Percentiles rank a stretch among this genome's conserved stretches.
Conservation (phyloP, 805 yeast genomes). For the Sungouiozyma ichnusensis region DNA sequence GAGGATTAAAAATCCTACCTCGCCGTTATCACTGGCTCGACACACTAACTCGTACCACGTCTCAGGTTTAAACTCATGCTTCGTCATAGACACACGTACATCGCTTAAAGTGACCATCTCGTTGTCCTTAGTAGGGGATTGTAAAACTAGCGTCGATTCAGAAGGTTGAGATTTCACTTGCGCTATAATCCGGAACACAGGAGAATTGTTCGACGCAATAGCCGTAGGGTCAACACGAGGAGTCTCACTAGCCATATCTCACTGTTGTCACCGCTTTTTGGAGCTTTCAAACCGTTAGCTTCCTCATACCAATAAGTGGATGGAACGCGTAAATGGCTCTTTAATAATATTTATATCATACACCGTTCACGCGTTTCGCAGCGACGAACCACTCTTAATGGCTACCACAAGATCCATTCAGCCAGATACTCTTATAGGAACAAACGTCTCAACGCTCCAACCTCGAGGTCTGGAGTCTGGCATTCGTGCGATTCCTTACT, state of each 20-base stretch:
- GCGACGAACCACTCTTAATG: too few relatives aligned
- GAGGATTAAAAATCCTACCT: constrained; percentile 24
- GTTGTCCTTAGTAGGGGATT: constrained; percentile 20
- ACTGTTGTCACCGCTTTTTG: too few relatives aligned
- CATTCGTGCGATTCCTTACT: too few relatives aligned
- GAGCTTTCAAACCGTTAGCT: too few relatives aligned
- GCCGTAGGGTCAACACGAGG: constrained; percentile 27
- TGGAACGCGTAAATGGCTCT: neutral
- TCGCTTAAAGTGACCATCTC: constrained; percentile 22
- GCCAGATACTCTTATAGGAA: too few relatives aligned
- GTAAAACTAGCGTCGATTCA: constrained; percentile 17
- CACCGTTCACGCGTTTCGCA: neutral
- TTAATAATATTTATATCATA: too few relatives aligned
- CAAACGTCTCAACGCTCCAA: too few relatives aligned
- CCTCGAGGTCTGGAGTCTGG: too few relatives aligned
- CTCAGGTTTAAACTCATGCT: constrained; percentile 18
- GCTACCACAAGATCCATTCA: too few relatives aligned
- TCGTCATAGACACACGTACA: constrained; percentile 18
- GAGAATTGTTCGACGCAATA: constrained; percentile 14
- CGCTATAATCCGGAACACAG: constrained; percentile 27
- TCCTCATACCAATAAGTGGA: too few relatives aligned
- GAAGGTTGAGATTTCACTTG: constrained; percentile 25
- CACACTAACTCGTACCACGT: constrained; percentile 30
- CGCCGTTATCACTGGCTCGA: constrained; percentile 27
- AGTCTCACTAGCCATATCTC: constrained; percentile 27